Percentiles rank a stretch among this genome's conserved stretches.
Conservation (phyloP, 1,284 basidiomycete genomes). For the Microbotryum scabiosae region DNA sequence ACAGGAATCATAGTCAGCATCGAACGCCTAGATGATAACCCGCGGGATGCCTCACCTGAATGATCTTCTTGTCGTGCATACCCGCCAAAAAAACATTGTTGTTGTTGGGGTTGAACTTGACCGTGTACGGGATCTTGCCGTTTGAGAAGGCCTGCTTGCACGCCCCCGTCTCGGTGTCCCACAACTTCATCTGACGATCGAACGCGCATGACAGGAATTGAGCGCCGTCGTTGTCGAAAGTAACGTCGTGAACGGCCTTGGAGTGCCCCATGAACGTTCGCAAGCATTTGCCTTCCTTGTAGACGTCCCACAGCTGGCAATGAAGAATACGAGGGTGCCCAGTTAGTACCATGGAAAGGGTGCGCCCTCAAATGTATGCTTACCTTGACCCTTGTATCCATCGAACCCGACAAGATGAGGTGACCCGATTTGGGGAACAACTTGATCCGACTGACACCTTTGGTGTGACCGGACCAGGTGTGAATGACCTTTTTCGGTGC, state of each 20-base stretch:
- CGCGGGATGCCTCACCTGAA: slow-evolving; percentile 58
- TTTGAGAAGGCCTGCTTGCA: slow-evolving; percentile 93
- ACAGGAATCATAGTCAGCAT: not conserved
- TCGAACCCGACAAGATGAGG: slow-evolving; percentile 81
- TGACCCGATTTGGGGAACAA: slow-evolving; percentile 90
- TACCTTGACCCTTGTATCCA: slow-evolving; percentile 99
- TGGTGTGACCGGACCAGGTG: slow-evolving; percentile 96
- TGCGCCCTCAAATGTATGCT: slow-evolving; percentile 25
- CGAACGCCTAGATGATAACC: too few species aligned
- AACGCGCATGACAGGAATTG: slow-evolving; percentile 88
- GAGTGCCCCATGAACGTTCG: slow-evolving; percentile 95
- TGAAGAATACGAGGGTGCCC: too few species aligned
- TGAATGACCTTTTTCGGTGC: slow-evolving; percentile 93
- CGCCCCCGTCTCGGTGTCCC: slow-evolving; percentile 91
- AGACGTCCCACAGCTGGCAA: slow-evolving; percentile 91
- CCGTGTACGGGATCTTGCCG: slow-evolving; percentile 90
- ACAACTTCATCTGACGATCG: slow-evolving; percentile 94
- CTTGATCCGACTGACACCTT: slow-evolving; percentile 86
- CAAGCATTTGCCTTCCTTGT: slow-evolving; percentile 90
- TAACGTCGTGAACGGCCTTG: slow-evolving; percentile 91
- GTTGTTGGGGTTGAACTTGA: slow-evolving; percentile 94
- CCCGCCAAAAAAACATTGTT: slow-evolving; percentile 94
- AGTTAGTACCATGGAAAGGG: not conserved
- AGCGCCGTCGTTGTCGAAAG: slow-evolving; percentile 85
- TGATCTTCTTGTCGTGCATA: slow-evolving; percentile 99